phyloP scores from a whole-genome alignment of 495 filamentous ascomycete genomes.

The Usnea hakonensis region DNA sequence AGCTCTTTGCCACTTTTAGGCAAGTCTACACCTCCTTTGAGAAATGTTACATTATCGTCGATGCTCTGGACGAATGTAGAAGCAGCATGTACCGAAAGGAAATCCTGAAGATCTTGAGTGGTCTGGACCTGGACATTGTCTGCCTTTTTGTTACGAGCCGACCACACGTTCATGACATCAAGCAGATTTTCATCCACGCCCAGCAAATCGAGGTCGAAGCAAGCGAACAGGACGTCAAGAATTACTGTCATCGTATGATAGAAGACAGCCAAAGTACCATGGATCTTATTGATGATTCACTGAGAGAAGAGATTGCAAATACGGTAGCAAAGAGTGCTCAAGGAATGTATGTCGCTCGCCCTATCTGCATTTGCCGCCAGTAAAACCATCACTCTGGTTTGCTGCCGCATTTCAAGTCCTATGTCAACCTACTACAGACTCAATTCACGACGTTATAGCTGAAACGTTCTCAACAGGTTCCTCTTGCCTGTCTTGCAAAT shows the following conservation, averaged over 20 bases:
- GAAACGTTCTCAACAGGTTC: constrained; percentile 34
- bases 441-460: background rate
- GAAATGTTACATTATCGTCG: constrained; percentile 7
- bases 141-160: constrained; percentile 29
- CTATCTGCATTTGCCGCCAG: no score
- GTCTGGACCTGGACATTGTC: constrained; percentile 2
- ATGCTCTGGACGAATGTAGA: constrained; percentile 30
- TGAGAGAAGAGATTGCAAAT: constrained; percentile 8
- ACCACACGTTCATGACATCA: constrained; percentile 20
- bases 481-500: constrained; percentile 45
- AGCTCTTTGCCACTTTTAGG: background rate
- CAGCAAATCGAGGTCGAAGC: constrained; percentile 26
- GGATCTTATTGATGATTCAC: background rate
- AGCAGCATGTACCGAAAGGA: constrained; percentile 15
- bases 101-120: constrained; percentile 9
- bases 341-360: constrained; percentile 25
- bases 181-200: constrained; percentile 14
- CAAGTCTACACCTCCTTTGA: background rate
- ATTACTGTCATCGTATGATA: constrained; percentile 20
- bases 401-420: no score
- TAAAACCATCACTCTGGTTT: no score
- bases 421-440: no score
- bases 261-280: background rate
- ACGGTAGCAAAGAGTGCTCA: constrained; percentile 15
- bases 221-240: constrained; percentile 23